Evolutionary conservation across 371 early-diverging fungal genomes (phyloP), one percentile per base, ranked within the genome.

Genomic region (Apophysomyces elegans): DNA sequence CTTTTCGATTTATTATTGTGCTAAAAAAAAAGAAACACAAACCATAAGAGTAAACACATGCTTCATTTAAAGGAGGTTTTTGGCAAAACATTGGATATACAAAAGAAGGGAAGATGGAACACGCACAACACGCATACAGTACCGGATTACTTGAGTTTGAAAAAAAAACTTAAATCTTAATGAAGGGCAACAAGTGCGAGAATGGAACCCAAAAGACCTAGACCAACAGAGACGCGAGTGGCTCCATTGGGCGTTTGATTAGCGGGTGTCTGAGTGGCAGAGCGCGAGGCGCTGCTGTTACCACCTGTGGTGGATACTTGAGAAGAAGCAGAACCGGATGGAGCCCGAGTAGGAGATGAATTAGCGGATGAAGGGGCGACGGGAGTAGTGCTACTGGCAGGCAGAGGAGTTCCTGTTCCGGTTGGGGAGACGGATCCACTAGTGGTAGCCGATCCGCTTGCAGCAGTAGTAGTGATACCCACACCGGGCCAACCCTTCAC

Each of bases 401-500:
- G 37, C 37, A 56, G 38, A 38, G 56, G 3, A 36, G 14, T 37
- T 11, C 9, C 62, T n/a, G 65, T 37, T 6, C 12, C 59, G 38
- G 59, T 35, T n/a, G 41, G 11, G 11, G 65, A 50, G 14, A 46
- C 63, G 16, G 54, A 50, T 14, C 50, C 38, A 11, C 37, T 41
- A 8, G 65, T 61, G 38, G 18, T 14, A 26, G 16, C n/a, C 13
- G 56, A 26, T 16, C 50, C 36, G 14, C 54, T 26, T 2, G 32
- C 32, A 26, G 32, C 32, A 26, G 32, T 26, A 26, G 32, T 26
- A 26, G 32, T 56, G 16, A 14, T 16, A 32, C 11, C 46, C 13
- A 66, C 66, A 56, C 66, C 66, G 21, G 66, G 66, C 66, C 66
- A 66, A 21, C 54, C 66, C n/a, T 60, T 41, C 39, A 66, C 56